Base-by-base conservation (phyloP, 805 yeast genomes). In the Wickerhamiella sorbophila region DNA sequence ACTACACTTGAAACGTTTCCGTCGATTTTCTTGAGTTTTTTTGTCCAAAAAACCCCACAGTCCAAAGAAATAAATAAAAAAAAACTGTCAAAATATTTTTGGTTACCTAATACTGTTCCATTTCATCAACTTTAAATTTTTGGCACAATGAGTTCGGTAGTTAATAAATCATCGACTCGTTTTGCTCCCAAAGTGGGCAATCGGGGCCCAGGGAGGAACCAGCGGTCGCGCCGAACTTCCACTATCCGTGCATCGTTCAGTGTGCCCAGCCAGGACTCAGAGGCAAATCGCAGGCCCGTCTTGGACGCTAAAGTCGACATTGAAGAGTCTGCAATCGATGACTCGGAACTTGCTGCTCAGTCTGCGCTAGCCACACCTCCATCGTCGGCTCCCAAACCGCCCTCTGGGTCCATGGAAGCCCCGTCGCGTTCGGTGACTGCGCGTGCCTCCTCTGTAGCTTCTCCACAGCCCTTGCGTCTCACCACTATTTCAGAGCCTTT, bases 91-190 rank as follows among this genome's bases (percentile, higher is more conserved):
- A n/a, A n/a, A n/a, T n/a, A n/a, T n/a, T n/a, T n/a, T n/a, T n/a
- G n/a, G n/a, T n/a, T n/a, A n/a, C n/a, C n/a, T n/a, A n/a, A n/a
- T n/a, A n/a, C n/a, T n/a, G n/a, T n/a, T n/a, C n/a, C n/a, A n/a
- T n/a, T n/a, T n/a, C n/a, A n/a, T n/a, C n/a, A n/a, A n/a, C n/a
- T n/a, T n/a, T 20, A 22, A 14, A 16, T 15, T 10, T 31, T 38
- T 31, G 14, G 35, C n/a, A n/a, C 26, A 2, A 59, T 59, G 63
- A 55, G 60, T 40, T 59, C 63, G 20, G 60, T 49, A 15, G 63
- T 59, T 20, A 59, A 59, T 35, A 59, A 59, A 45, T 56, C 62
- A 16, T 49, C 55, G 27, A 55, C 52, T 38, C 49, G 57, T 34
- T 59, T 58, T 44, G 50, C 51, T 42, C 62, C 62, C 3, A 55